Base-by-base conservation (phyloP, 2,329 filamentous ascomycete genomes). In the Beauveria sp. region DNA sequence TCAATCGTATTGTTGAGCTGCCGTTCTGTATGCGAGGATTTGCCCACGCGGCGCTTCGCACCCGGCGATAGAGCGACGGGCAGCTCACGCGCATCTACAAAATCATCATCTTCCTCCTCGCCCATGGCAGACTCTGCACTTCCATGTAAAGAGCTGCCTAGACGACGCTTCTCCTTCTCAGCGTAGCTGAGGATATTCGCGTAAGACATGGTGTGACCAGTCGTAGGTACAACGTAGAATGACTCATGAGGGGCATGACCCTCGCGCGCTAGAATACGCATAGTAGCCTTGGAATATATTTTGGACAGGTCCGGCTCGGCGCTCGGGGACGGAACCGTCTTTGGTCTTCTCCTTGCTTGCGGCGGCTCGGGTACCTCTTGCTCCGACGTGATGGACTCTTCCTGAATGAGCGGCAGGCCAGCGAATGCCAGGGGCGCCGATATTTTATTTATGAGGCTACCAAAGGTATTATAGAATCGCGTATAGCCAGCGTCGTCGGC, bases 191-290 rank as follows among this genome's bases (percentile, higher is more conserved):
- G 79, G 58, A 99, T 97, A 65, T 89, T 92, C 50, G 95, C 93
- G 70, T 98, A 99, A 0, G 92, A 95, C 64, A 93, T 88, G 3
- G 92, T 97, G 65, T 93, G 92, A 5, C 95, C 93, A 20, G 90
- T 91, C 0, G 90, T 90, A 4, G 93, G 95, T 1, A 99, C 95
- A 1, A 98, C 89, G 72, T 97, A 98, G 77, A 99, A 99, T 9
- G 90, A 95, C 68, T 90, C 89, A 63, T 81, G 84, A 18, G 83
- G 78, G 18, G 82, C 81, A 31, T 87, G 82, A 0, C 85, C 85
- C 34, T 88, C 87, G 61, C 90, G 87, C 22, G 86, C 82, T 48
- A 96, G 82, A 1, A 93, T 91, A 57, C 88, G 84, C 60, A 98
- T 82, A 3, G 93, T 91, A 14, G 93, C 91, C 66, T 86, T 87